Evolutionary conservation across 805 yeast genomes (phyloP), one percentile per base, ranked within the genome.

Genomic region (Pichia occidentalis): DNA sequence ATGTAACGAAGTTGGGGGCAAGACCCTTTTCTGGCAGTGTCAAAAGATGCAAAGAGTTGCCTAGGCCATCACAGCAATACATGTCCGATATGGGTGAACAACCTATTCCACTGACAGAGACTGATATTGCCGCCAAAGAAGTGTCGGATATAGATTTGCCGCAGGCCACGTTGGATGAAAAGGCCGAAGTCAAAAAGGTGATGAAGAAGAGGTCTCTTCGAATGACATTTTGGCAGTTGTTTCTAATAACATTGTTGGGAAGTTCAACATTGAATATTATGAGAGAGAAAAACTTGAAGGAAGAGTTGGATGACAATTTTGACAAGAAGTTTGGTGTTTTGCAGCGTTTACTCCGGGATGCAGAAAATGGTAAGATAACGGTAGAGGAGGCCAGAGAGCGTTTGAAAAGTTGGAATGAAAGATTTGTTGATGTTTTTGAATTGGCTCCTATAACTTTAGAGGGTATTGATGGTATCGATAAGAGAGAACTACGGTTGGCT

Each of bases 221-320:
- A 35, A 58, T 58, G 57, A 54, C 60, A 11, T 37, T 56, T 13
- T 52, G 56, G 53, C 62, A 57, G 36, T 46, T 58, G 48, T 49
- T 57, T 24, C 37, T 59, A 8, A 43, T 59, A 18, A 55, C 57
- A 5, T 36, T 55, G 12, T 34, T 54, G 2, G 57, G 61, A 6
- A 62, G 76, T 3, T 66, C 67, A 4, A 73, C 68, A 4, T 61
- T 73, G 24, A 75, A 73, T 41, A 60, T 67, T 29, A 68, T 70
- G 61, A 58, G 67, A 33, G 67, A 60, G 39, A 58, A 70, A 30
- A 69, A 67, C 41, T 61, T 63, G 24, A 48, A 58, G n/a, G 77
- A 71, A 24, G 60, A 59, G 20, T 48, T 72, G 29, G 57, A 56
- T 22, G 64, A 62, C 22, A 62, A 63, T 14, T 70, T 70, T 45